Conservation (phyloP, 2,329 filamentous ascomycete genomes). For the Neofusicoccum kwambonambiense region DNA sequence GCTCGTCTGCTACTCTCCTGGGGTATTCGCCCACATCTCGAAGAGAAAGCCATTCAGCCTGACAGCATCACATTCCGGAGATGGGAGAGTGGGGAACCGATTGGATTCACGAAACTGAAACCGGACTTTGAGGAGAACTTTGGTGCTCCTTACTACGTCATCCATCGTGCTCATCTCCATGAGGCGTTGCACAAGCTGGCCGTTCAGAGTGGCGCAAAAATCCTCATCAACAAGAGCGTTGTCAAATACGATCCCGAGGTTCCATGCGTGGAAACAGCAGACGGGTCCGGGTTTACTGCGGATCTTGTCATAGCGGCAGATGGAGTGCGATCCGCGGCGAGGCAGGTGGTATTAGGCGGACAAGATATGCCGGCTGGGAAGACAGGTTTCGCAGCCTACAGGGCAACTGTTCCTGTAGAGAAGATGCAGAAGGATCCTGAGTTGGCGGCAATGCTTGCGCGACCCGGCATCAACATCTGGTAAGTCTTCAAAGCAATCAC, state of each 20-base stretch:
- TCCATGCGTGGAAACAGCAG: slow-evolving; percentile 30
- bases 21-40: slow-evolving; percentile 34
- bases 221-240: slow-evolving; percentile 20
- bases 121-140: slow-evolving; percentile 49
- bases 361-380: slow-evolving; percentile 42
- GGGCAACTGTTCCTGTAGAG: slow-evolving; percentile 49
- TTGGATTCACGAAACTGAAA: slow-evolving; percentile 51
- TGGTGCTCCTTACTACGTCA: slow-evolving; percentile 25
- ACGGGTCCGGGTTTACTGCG: slow-evolving; percentile 41
- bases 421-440: slow-evolving; percentile 43
- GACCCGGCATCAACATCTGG: slow-evolving; percentile 25
- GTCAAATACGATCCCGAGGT: slow-evolving; percentile 19
- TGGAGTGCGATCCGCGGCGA: slow-evolving; percentile 51
- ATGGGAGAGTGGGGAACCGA: slow-evolving; percentile 47
- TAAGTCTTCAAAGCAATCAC: slow-evolving; percentile 19
- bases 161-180: slow-evolving; percentile 27
- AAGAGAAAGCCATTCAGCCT: slow-evolving; percentile 34
- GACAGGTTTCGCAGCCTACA: slow-evolving; percentile 63
- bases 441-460: slow-evolving; percentile 23
- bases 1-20: slow-evolving; percentile 48
- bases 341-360: slow-evolving; percentile 21
- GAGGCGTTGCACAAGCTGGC: slow-evolving; percentile 22
- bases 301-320: slow-evolving; percentile 26
- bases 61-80: slow-evolving; percentile 49
- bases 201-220: slow-evolving; percentile 21